Evolutionary conservation across 345 rosid species (phyloP), one percentile per base, ranked within the genome.

Genomic region (Durio zibethinus): DNA sequence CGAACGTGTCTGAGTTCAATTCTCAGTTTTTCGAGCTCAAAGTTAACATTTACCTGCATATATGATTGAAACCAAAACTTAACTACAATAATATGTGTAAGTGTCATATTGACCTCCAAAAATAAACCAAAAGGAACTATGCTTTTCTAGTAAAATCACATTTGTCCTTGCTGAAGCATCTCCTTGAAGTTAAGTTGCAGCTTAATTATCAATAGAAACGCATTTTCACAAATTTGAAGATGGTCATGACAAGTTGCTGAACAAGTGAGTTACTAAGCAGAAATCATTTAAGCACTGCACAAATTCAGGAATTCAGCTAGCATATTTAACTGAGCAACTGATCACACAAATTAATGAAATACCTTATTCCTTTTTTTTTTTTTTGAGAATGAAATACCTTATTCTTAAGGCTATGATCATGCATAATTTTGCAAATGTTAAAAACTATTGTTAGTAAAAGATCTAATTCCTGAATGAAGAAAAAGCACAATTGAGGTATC

Each of bases 1-100:
- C 83, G 90, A 56, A 78, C 83, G 54, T 91, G 99, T 79, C 96
- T 93, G 21, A 95, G 96, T 77, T 93, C 97, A 78, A 83, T 82
- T 86, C 92, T 93, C 42, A 95, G 85, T 86, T 91, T 93, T 87
- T 95, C 98, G 75, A 95, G 75, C 90, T 95, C 99, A 76, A 85
- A 89, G 81, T 85, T 83, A 54, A 89, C 62, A 75, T 86, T 79
- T 64, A 48, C 82, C 98, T 94, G 88, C 79, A 31, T 38, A 48
- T 43, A 52, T 50, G 25, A 53, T 72, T 33, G 11, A 48, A 78
- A 77, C 27, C 11, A 72, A 64, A 56, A 65, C 20, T 35, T 56
- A 23, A 57, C 20, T 61, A 50, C 15, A 74, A 5, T 15, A 74
- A 5, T 15, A 45, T 2, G 7, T 62, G 33, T 1, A 59, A n/a